phyloP scores from a whole-genome alignment of 371 early-diverging fungal species.

The Circinella umbellata region DNA sequence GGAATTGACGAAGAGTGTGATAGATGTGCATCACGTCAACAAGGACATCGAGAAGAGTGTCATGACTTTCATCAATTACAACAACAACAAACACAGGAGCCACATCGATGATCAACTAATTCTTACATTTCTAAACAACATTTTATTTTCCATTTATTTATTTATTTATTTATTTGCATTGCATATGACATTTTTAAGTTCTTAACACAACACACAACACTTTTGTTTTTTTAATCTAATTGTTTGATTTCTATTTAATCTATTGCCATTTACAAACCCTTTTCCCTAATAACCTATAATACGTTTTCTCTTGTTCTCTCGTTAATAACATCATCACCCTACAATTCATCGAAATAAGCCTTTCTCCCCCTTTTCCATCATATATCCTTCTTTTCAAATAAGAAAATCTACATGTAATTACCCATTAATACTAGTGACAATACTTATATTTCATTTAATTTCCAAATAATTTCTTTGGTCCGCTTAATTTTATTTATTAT shows the following conservation, averaged over 20 bases:
- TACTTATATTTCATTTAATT: background rate
- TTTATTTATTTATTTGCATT: background rate
- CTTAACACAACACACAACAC: too few relatives aligned
- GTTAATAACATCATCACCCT: too few relatives aligned
- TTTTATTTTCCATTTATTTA: background rate
- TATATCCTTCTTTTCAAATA: too few relatives aligned
- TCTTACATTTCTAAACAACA: background rate
- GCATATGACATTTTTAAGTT: background rate
- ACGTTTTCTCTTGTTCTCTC: too few relatives aligned
- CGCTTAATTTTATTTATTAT: background rate
- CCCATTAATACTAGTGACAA: too few relatives aligned
- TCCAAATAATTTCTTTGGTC: too few relatives aligned
- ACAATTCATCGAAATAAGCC: too few relatives aligned
- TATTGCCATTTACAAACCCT: too few relatives aligned
- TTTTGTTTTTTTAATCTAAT: background rate
- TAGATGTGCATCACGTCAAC: background rate
- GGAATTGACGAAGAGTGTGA: conserved; percentile 10
- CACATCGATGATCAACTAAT: conserved; percentile 2
- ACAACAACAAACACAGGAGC: background rate
- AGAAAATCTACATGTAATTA: too few relatives aligned
- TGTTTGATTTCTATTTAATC: too few relatives aligned
- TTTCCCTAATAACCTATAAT: too few relatives aligned
- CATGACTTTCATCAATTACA: background rate
- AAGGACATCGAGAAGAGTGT: background rate
- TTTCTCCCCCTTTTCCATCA: too few relatives aligned